phyloP scores from a whole-genome alignment of 345 rosid genomes.

The Cardamine resedifolia region DNA sequence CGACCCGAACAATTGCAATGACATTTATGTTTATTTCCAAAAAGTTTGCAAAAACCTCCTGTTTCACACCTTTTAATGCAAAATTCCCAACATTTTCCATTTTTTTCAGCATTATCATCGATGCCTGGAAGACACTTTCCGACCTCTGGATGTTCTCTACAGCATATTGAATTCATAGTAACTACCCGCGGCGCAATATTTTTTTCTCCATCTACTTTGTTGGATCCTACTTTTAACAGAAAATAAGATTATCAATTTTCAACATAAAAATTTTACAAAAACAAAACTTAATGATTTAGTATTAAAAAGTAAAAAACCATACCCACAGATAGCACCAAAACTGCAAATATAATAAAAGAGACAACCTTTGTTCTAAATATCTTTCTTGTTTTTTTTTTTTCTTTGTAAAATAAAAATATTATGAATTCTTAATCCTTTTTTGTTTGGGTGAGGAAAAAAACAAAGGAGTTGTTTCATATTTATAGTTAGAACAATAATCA shows the following conservation, averaged over 20 bases:
- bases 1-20: background rate
- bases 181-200: background rate
- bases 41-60: constrained; percentile 11
- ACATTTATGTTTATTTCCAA: background rate
- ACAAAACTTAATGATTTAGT: background rate
- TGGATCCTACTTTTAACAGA: background rate
- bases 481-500: background rate
- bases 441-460: background rate
- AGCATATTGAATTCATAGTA: background rate
- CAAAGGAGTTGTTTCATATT: background rate
- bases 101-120: background rate
- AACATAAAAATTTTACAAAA: background rate
- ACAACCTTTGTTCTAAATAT: background rate
- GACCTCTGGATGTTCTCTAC: background rate
- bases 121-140: background rate
- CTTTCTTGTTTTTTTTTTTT: background rate
- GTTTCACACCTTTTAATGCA: background rate
- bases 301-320: background rate
- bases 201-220: background rate
- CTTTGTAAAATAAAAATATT: background rate
- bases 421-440: background rate
- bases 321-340: background rate
- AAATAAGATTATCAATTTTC: background rate
- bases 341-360: background rate
- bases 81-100: constrained; percentile 21